Percentiles rank a stretch among this genome's conserved stretches.
These are phyloP conservation scores for Theobroma cacao DNA, from an alignment of 345 rosid species.

Conservation along the genomic window DNA sequence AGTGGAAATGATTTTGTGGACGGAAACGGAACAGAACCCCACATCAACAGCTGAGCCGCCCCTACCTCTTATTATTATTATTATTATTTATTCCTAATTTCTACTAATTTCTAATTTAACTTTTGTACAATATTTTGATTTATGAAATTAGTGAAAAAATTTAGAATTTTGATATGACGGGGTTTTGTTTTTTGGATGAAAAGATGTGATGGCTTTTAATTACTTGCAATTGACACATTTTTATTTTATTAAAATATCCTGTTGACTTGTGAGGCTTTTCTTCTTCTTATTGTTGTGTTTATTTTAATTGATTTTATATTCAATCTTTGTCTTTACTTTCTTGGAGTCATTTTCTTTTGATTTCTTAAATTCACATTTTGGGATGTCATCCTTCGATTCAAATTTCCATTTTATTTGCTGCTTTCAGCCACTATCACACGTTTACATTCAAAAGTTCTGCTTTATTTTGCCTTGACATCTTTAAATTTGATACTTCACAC, in stretches of 20 bases:
- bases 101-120: too few species aligned
- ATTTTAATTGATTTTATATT: background rate
- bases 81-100: background rate
- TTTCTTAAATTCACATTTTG: background rate
- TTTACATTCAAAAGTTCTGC: too few species aligned
- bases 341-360: background rate
- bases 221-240: background rate
- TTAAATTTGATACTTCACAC: background rate
- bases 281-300: background rate
- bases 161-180: background rate
- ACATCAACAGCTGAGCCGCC: conserved; percentile 17
- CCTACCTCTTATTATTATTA: background rate
- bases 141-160: too few species aligned
- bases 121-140: too few species aligned
- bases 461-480: too few species aligned
- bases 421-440: background rate
- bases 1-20: conserved; percentile 14
- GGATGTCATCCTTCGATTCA: too few species aligned
- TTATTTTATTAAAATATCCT: background rate
- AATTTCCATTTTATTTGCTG: background rate
- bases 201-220: background rate
- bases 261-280: background rate
- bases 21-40: conserved; percentile 5
- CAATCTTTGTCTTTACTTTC: background rate
- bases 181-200: too few species aligned